Conservation (phyloP, 257 asterid species). For the Apocynum venetum region DNA sequence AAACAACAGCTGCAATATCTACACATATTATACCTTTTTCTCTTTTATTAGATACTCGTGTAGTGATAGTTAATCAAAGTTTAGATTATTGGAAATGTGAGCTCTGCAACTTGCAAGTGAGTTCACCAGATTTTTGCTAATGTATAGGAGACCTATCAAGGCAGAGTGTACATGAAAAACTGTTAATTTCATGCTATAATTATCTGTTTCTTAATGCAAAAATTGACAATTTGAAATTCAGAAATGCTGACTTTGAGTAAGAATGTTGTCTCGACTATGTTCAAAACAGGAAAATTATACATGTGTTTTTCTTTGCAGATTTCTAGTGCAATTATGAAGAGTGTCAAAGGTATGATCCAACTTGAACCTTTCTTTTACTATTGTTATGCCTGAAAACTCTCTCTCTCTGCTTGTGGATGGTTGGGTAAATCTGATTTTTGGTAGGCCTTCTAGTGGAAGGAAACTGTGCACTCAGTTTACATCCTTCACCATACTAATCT, state of each 20-base stretch:
- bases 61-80: background rate
- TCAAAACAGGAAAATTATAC: background rate
- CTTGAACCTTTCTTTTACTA: constrained; percentile 2
- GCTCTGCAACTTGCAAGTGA: background rate
- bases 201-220: background rate
- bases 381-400: constrained; percentile 5
- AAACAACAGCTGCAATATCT: background rate
- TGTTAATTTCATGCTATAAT: background rate
- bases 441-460: background rate
- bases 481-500: background rate
- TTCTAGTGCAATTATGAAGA: constrained; percentile 48
- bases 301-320: constrained; percentile 38
- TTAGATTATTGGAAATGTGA: background rate
- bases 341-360: constrained; percentile 52
- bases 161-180: too few species aligned
- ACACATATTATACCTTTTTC: background rate
- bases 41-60: background rate
- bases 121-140: background rate
- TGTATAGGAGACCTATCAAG: too few species aligned
- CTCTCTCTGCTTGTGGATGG: constrained; percentile 1
- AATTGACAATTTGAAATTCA: background rate
- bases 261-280: background rate
- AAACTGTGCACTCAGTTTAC: background rate
- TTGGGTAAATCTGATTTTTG: background rate
- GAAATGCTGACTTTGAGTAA: background rate